Percentiles rank a stretch among this genome's conserved stretches.
These are phyloP conservation scores for Malassezia equina DNA, from an alignment of 1,284 basidiomycete genomes.

Conservation along the genomic window DNA sequence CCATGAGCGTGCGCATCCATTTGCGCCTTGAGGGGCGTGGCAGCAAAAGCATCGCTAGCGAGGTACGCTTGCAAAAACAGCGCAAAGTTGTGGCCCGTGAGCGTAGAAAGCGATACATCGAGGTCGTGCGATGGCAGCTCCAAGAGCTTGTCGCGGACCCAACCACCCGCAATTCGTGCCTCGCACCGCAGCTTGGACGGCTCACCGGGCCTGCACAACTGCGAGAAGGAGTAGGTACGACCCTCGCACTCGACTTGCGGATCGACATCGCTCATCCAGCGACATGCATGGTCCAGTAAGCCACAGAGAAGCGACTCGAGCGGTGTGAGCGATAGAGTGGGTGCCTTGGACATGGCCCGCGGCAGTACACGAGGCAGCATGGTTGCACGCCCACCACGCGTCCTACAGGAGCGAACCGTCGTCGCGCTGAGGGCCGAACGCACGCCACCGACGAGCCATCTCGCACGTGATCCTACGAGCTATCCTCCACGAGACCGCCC, in stretches of 20 bases:
- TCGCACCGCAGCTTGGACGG: slow-evolving; percentile 17
- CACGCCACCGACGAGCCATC: background rate
- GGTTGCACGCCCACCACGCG: background rate
- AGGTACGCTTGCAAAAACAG: slow-evolving; percentile 65
- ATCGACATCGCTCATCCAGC: slow-evolving; percentile 23
- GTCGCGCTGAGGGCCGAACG: background rate
- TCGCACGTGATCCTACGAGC: slow-evolving; percentile 11
- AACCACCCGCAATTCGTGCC: slow-evolving; percentile 64
- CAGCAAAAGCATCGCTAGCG: slow-evolving; percentile 49
- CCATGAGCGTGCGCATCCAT: background rate
- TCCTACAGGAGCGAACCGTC: background rate
- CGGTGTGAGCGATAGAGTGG: background rate
- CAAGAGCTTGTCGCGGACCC: slow-evolving; percentile 94
- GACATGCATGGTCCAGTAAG: slow-evolving; percentile 36
- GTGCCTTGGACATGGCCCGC: background rate
- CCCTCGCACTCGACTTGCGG: slow-evolving; percentile 24
- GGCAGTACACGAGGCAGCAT: background rate
- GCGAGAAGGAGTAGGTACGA: slow-evolving; percentile 17
- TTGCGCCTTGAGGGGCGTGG: slow-evolving; percentile 37
- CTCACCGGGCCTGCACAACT: slow-evolving; percentile 1
- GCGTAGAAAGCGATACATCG: slow-evolving; percentile 72
- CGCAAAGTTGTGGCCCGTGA: slow-evolving; percentile 86
- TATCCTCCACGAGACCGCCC: slow-evolving; percentile 29
- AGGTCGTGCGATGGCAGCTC: slow-evolving; percentile 77
- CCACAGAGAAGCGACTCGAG: slow-evolving; percentile 20